Conservation (phyloP, 2,329 filamentous ascomycete genomes). For the Bertia moriformis region DNA sequence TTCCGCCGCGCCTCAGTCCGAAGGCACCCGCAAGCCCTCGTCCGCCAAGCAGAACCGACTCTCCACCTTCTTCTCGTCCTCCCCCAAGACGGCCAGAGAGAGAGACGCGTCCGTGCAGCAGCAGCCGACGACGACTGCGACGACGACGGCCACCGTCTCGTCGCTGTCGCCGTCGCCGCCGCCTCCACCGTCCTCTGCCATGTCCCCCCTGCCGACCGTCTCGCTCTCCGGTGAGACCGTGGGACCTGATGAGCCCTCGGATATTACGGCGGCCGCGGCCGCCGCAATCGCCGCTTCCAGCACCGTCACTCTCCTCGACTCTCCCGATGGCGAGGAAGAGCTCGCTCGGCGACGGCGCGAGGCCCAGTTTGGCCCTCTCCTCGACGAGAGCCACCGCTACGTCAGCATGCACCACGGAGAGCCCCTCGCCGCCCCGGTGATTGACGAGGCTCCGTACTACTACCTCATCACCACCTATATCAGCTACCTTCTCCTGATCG, state of each 20-base stretch:
- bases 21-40: conserved; percentile 43
- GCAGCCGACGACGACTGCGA: no score
- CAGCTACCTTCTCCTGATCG: conserved; percentile 89
- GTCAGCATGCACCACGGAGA: conserved; percentile 75
- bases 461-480: conserved; percentile 95
- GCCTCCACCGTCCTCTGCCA: conserved; percentile 54
- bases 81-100: conserved; percentile 60
- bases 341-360: conserved; percentile 63
- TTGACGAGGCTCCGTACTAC: conserved; percentile 94
- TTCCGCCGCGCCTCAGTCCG: conserved; percentile 11
- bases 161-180: conserved; percentile 32
- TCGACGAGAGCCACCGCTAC: conserved; percentile 70
- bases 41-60: conserved; percentile 62
- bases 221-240: no score
- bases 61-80: conserved; percentile 68
- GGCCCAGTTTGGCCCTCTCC: conserved; percentile 83
- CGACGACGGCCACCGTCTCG: conserved; percentile 46
- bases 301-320: conserved; percentile 69
- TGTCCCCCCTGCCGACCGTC: conserved; percentile 73
- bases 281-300: conserved; percentile 45
- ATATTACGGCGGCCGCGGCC: not conserved
- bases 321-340: conserved; percentile 71
- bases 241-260: no score
- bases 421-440: conserved; percentile 66
- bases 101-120: no score